These are phyloP conservation scores for Schwanniomyces polymorphus DNA, from an alignment of 805 yeast genomes.

Conservation along the genomic window DNA sequence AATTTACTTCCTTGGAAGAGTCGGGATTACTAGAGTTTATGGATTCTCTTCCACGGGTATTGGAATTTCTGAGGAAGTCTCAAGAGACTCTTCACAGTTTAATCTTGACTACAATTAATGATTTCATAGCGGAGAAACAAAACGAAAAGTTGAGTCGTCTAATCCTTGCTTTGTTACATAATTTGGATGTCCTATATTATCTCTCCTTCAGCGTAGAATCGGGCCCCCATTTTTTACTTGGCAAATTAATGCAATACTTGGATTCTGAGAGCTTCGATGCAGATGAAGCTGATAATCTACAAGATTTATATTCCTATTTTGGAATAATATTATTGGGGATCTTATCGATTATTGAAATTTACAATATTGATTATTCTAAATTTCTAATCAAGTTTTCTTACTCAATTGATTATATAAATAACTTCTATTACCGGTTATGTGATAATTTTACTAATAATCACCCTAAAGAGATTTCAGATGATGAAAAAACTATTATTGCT, in stretches of 20 bases:
- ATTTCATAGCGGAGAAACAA: slow-evolving; percentile 23
- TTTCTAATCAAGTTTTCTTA: slow-evolving; percentile 28
- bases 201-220: slow-evolving; percentile 42
- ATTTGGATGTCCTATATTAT: slow-evolving; percentile 37
- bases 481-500: slow-evolving; percentile 26
- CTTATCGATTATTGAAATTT: slow-evolving; percentile 22
- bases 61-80: slow-evolving; percentile 20
- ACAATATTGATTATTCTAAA: slow-evolving; percentile 24
- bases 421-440: slow-evolving; percentile 29
- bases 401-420: slow-evolving; percentile 31
- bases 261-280: slow-evolving; percentile 41
- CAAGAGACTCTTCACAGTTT: slow-evolving; percentile 24
- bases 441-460: slow-evolving; percentile 26
- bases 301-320: slow-evolving; percentile 67
- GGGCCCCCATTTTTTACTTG: slow-evolving; percentile 43
- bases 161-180: slow-evolving; percentile 49
- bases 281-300: slow-evolving; percentile 59
- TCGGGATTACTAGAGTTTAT: slow-evolving; percentile 33
- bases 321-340: slow-evolving; percentile 54
- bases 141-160: slow-evolving; percentile 43
- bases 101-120: slow-evolving; percentile 18
- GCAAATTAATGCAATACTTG: slow-evolving; percentile 49
- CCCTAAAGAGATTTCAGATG: slow-evolving; percentile 16
- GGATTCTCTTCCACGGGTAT: slow-evolving; percentile 14
- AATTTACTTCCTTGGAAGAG: slow-evolving; percentile 42